Evolutionary conservation across 345 rosid species (phyloP), one percentile per base, ranked within the genome.

Genomic region (Eucalyptus marginata): DNA sequence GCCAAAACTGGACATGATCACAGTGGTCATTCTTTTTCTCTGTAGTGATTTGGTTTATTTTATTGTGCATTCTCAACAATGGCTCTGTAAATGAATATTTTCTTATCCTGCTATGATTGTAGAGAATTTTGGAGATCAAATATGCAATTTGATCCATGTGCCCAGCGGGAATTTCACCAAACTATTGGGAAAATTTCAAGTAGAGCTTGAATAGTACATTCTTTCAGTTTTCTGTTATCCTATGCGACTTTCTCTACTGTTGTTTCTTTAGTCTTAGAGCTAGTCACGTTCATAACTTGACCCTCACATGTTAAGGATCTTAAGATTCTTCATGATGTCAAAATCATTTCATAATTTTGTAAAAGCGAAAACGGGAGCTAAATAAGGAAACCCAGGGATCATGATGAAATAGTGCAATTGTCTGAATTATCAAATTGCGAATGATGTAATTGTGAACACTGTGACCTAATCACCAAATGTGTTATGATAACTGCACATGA

Each of bases 321-420:
- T 64, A 7, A 64, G 76, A n/a, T 64, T 64, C 20, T 14, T 64
- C 76, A n/a, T 64, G 20, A 64, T 64, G 76, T 64, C 36, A 64
- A 64, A 64, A 64, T 64, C 6, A 64, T 64, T n/a, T 7, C 76
- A 64, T n/a, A n/a, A 7, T 13, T 64, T 64, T 64, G 10, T 59
- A 59, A 14, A 64, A 64, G 18, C 7, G 36, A 0, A 64, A 64
- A 13, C 3, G 36, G 18, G 0, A 64, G 76, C 36, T n/a, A 64
- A 29, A 29, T n/a, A n/a, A 29, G 71, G 1, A 62, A 64, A 29
- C 17, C 3, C 71, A 7, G 31, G 18, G 18, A 64, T 7, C 10
- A 0, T 2, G 15, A 59, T 27, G 66, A 59, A 27, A 59, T 25
- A 11, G 31, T 0, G 29, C 7, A 27, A 58, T 5, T 27, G 13